Conservation (phyloP, 2,329 filamentous ascomycete species). For the Fusarium sp. region DNA sequence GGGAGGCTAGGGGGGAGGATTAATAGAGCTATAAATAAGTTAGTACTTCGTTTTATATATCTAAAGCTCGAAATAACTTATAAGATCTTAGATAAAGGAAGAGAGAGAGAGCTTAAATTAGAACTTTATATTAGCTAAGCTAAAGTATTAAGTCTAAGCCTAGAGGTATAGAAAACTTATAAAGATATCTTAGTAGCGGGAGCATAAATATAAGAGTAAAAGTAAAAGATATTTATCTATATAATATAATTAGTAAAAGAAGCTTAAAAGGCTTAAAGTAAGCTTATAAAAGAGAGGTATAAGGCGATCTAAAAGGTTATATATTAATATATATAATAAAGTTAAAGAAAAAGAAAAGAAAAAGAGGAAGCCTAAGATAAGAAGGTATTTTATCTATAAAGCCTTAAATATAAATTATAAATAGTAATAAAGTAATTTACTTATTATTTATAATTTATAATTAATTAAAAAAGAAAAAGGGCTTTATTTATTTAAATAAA, state of each 20-base stretch:
- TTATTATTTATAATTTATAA: not conserved
- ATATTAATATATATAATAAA: not conserved
- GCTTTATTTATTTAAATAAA: not conserved
- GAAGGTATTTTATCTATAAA: not conserved
- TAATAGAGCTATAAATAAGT: too few species aligned
- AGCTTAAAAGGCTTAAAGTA: not conserved
- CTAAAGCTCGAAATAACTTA: too few species aligned
- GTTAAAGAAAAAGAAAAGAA: not conserved
- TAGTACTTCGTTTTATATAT: too few species aligned
- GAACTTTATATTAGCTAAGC: too few species aligned
- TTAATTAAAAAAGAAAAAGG: not conserved
- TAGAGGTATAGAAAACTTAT: too few species aligned
- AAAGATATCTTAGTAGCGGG: too few species aligned
- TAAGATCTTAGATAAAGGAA: too few species aligned
- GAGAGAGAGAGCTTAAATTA: accelerated
- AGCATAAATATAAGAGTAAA: too few species aligned
- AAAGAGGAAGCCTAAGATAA: not conserved
- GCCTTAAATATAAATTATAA: not conserved
- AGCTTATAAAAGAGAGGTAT: not conserved
- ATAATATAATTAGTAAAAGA: too few species aligned
- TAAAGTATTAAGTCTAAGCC: too few species aligned
- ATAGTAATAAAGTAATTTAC: not conserved
- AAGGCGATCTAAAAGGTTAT: not conserved
- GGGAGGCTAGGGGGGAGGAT: too few species aligned
- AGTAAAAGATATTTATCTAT: too few species aligned